Conservation (phyloP, 1,139 yeast species). For the Lodderomyces elongisporus region DNA sequence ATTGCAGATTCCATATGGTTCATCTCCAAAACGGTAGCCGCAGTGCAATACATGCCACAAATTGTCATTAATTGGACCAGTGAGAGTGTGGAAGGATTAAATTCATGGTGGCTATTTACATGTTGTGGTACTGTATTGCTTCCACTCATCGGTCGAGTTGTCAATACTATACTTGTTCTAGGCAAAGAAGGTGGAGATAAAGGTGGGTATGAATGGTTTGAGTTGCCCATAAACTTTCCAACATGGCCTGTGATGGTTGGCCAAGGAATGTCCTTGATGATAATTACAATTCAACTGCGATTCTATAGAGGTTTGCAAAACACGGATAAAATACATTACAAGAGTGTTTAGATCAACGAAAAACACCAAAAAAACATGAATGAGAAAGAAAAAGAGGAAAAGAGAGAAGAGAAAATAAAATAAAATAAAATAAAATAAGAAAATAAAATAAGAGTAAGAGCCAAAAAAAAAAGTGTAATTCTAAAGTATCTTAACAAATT, state of each 20-base stretch:
- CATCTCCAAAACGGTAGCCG: conserved; percentile 13
- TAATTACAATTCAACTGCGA: conserved; percentile 12
- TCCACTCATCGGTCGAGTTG: too few species aligned
- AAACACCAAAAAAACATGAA: too few species aligned
- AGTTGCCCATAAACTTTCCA: conserved; percentile 22
- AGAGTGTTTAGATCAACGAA: too few species aligned
- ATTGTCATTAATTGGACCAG: conserved; percentile 24
- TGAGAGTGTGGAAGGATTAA: conserved; percentile 15
- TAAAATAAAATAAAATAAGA: not conserved
- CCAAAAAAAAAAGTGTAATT: too few species aligned
- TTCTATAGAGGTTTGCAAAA: conserved; percentile 12
- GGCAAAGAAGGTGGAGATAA: too few species aligned
- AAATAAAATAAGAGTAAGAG: not conserved
- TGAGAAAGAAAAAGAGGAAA: conserved; percentile 2
- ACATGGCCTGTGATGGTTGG: conserved; percentile 16
- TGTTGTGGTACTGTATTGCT: too few species aligned
- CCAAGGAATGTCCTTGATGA: conserved; percentile 6
- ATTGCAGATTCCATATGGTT: conserved; percentile 27
- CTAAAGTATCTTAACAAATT: too few species aligned
- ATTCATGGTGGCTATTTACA: conserved; percentile 12
- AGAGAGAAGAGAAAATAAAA: not conserved
- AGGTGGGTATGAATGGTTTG: too few species aligned
- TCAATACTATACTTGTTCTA: too few species aligned
- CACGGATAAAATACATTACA: too few species aligned
- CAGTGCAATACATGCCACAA: conserved; percentile 24